Evolutionary conservation across 1,284 basidiomycete genomes (phyloP).

Genomic region (Gymnopus androsaceus): DNA sequence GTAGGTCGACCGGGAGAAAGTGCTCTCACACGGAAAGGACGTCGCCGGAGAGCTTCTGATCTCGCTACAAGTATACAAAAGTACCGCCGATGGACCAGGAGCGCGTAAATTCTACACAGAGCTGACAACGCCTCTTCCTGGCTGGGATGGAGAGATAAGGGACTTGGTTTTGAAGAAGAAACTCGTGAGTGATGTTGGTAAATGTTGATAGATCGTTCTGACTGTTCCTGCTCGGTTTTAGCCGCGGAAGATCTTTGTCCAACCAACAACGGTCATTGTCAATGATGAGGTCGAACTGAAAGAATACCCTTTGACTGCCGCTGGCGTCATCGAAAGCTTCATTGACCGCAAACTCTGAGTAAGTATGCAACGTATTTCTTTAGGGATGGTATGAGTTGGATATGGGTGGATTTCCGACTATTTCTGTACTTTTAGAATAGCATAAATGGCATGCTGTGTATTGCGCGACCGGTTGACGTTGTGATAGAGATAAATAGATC

Average conservation of each 20-base stretch:
- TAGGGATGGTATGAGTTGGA: too few species aligned
- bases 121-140: conserved; percentile 68
- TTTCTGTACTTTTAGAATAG: too few species aligned
- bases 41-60: conserved; percentile 73
- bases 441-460: too few species aligned
- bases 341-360: conserved; percentile 66
- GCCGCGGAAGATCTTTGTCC: conserved; percentile 81
- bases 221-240: conserved; percentile 30
- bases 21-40: conserved; percentile 63
- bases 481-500: too few species aligned
- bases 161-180: conserved; percentile 80
- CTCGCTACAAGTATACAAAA: conserved; percentile 80
- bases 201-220: background rate
- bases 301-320: conserved; percentile 73
- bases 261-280: conserved; percentile 74
- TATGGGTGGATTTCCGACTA: too few species aligned
- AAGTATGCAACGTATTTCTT: background rate
- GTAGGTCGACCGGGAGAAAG: conserved; percentile 70
- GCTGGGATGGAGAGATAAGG: conserved; percentile 76
- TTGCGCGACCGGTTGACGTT: background rate
- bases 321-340: conserved; percentile 78
- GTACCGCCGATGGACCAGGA: conserved; percentile 78
- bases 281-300: conserved; percentile 69
- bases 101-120: conserved; percentile 74
- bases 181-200: conserved; percentile 47